These are phyloP conservation scores for Exophiala xenobiotica DNA, from an alignment of 2,329 filamentous ascomycete genomes.

Conservation along the genomic window DNA sequence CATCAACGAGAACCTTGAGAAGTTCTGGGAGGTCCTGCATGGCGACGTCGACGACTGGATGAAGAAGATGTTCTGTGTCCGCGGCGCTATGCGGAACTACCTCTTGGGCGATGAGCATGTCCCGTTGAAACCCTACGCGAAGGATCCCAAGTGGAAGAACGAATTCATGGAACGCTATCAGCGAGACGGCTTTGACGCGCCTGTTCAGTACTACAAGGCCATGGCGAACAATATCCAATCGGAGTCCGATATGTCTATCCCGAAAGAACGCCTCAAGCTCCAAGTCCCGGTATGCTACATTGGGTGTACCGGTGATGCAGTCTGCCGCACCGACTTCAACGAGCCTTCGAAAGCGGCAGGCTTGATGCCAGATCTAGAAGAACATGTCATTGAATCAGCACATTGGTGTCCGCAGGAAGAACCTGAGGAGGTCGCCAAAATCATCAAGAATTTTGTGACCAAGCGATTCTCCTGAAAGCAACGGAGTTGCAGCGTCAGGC, in stretches of 20 bases:
- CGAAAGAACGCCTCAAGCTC: conserved; percentile 14
- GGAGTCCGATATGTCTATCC: conserved; percentile 12
- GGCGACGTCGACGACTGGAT: conserved; percentile 35
- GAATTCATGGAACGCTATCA: conserved; percentile 38
- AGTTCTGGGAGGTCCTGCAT: conserved; percentile 39
- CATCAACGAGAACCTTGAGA: conserved; percentile 42
- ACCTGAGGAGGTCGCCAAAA: conserved; percentile 13
- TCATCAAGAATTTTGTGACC: conserved; percentile 16
- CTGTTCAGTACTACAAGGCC: conserved; percentile 16
- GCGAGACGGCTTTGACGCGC: conserved; percentile 21
- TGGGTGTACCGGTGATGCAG: conserved; percentile 15
- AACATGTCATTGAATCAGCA: conserved; percentile 13
- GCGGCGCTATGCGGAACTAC: conserved; percentile 37
- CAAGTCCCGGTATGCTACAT: conserved; percentile 17
- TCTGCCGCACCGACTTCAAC: conserved; percentile 13
- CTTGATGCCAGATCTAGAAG: conserved; percentile 19
- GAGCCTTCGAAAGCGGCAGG: conserved; percentile 12
- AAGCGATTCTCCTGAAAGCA: conserved; percentile 11
- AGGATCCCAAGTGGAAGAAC: conserved; percentile 33
- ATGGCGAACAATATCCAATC: conserved; percentile 8
- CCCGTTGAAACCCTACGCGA: conserved; percentile 38
- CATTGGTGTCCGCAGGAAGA: conserved; percentile 22
- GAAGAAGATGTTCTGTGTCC: conserved; percentile 39
- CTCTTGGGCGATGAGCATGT: conserved; percentile 30
- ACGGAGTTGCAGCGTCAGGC: no score